Base-by-base conservation (phyloP, 2,329 filamentous ascomycete genomes). In the Neopestalotiopsis clavispora region DNA sequence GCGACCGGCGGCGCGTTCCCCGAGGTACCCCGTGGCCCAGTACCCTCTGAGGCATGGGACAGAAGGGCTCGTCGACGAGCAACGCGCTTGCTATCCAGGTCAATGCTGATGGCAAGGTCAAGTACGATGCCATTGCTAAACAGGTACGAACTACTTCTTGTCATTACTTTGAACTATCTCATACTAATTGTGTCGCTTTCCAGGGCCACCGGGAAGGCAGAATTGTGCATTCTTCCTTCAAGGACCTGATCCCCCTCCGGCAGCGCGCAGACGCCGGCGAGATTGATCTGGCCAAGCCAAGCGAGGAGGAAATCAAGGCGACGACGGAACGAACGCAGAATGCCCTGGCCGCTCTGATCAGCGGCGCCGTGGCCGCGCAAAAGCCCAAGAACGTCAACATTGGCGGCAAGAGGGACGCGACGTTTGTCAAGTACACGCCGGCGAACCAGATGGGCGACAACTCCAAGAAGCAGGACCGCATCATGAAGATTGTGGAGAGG, bases 401-500 rank as follows among this genome's bases (percentile, higher is more conserved):
- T 7, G 91, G 91, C n/a, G 87, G 89, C 64, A 87, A 93, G 72
- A 91, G 92, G 68, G 95, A 97, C 69, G 91, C 96, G 5, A 98
- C 95, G 0, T 99, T 94, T 79, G 96, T 99, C 69, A 90, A 94
- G 72, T 99, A 99, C 78, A 98, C 95, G 17, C 96, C 96, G 4
- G 94, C 95, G 57, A 95, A 96, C 75, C 96, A 99, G 83, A 98
- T 99, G 94, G 96, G 96, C 13, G 94, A 89, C 76, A 86, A 94
- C 79, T 90, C 89, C 52, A 92, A 91, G 80, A 97, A 97, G 83
- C 94, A 94, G 75, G 95, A 98, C 76, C 91, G 96, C 14, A 97
- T 99, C 73, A 97, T 99, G 89, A 98, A 98, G 85, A 98, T 99
- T 81, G 94, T 98, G 49, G 94, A 98, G 80, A 88, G 94, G 68